phyloP scores from a whole-genome alignment of 257 asterid genomes.

The Ligustrum vulgare region DNA sequence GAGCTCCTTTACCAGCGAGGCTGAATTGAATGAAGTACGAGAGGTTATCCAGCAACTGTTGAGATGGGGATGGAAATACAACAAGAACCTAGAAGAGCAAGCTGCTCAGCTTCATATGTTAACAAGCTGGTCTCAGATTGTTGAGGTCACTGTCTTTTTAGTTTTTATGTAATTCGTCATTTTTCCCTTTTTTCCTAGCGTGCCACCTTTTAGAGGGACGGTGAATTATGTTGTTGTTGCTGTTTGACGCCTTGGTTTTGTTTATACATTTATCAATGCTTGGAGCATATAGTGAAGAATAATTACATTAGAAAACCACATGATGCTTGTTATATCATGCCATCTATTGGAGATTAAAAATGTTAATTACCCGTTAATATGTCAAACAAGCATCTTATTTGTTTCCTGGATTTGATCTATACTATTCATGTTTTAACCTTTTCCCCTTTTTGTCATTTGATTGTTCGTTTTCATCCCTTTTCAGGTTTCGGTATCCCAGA shows the following conservation, averaged over 20 bases:
- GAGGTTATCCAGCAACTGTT: slow-evolving; percentile 74
- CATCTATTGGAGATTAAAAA: not conserved
- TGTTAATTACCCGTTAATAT: slow-evolving; percentile 7
- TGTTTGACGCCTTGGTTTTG: not conserved
- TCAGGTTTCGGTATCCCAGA: slow-evolving; percentile 82
- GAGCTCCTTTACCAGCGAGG: slow-evolving; percentile 61
- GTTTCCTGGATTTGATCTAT: slow-evolving; percentile 13
- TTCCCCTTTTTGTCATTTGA: slow-evolving; percentile 22
- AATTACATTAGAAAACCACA: not conserved
- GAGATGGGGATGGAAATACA: slow-evolving; percentile 96
- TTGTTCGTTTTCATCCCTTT: slow-evolving; percentile 16
- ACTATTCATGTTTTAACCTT: slow-evolving; percentile 3
- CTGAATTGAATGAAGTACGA: slow-evolving; percentile 77
- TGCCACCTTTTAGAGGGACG: slow-evolving; percentile 11
- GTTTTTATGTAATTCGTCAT: slow-evolving; percentile 10
- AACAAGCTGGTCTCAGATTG: slow-evolving; percentile 96
- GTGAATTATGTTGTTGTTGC: not conserved
- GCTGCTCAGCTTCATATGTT: slow-evolving; percentile 97
- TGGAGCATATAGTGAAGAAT: slow-evolving; percentile 2
- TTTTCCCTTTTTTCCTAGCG: not conserved
- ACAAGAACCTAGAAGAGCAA: slow-evolving; percentile 96
- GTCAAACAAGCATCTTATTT: slow-evolving; percentile 5
- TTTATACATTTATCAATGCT: slow-evolving; percentile 12
- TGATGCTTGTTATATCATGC: not conserved
- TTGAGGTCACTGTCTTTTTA: slow-evolving; percentile 59